Base-by-base conservation (phyloP, 352 stramenopile species). In the Phytophthora agathidicida region DNA sequence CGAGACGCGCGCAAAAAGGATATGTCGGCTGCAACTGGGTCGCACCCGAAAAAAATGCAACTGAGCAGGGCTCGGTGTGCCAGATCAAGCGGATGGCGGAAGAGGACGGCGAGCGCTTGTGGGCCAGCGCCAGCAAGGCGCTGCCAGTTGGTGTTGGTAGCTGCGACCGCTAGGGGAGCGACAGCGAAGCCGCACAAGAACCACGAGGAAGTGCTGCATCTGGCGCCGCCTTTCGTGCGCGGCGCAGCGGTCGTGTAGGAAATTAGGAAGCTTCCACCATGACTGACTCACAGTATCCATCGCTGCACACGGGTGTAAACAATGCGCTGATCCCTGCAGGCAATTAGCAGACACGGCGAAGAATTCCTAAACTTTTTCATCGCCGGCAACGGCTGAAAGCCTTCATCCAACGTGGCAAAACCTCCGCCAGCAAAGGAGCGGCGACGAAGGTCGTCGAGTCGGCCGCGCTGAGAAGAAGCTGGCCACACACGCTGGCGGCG, bases 31-130 rank as follows among this genome's bases (percentile, higher is more conserved):
- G n/a, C n/a, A n/a, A n/a, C n/a, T n/a, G n/a, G n/a, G n/a, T n/a
- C 48, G 35, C 38, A 58, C 48, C 49, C 49, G 36, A 30, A 59
- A 56, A 56, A 44, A 52, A 62, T 48, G 42, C 53, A 42, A 54
- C 38, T 50, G 31, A 60, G 33, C 16, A 60, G 51, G 39, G 51
- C 24, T 60, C 2, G 51, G 51, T 43, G 38, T 55, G 11, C 7
- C 10, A 11, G 47, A 55, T 44, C 46, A 54, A 33, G 26, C 36
- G 36, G 47, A 54, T 64, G 30, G 53, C 38, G 60, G 52, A 64
- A 68, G 45, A 64, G 51, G 43, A 14, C 30, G 20, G 16, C 16
- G 45, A 39, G 9, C 8, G 19, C 16, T 65, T 56, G 54, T 57
- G 44, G 52, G 13, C 24, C 22, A 35, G 57, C 17, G 17, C 17